A percentile compares a stretch with the other conserved stretches of the same genome.
Conservation (phyloP, 192 early-diverging fungal genomes). For the Coemansia sp. region DNA sequence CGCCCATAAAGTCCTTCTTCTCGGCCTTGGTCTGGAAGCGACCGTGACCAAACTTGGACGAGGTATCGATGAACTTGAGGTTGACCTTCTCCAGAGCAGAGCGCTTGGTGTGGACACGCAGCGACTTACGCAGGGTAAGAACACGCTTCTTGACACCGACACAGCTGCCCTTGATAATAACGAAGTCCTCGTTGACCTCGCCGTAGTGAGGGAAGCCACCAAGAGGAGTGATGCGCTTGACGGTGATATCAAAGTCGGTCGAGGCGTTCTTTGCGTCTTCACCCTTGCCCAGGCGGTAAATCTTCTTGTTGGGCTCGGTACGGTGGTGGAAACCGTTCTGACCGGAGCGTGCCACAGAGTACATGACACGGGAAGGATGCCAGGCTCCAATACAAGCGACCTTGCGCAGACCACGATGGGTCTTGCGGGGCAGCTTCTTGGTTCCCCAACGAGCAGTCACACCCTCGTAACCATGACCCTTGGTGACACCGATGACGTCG, state of each 20-base stretch:
- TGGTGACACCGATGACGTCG: conserved; percentile 97
- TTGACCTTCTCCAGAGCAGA: conserved; percentile 93
- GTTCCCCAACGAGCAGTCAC: conserved; percentile 99
- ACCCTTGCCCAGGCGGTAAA: conserved; percentile 96
- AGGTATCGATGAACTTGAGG: conserved; percentile 99
- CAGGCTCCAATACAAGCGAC: conserved; percentile 99
- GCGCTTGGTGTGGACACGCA: conserved; percentile 94
- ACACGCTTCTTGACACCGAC: conserved; percentile 97
- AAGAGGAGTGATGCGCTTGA: conserved; percentile 95
- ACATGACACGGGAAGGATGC: conserved; percentile 97
- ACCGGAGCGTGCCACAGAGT: conserved; percentile 99
- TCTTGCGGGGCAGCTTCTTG: conserved; percentile 99
- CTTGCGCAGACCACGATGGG: conserved; percentile 99
- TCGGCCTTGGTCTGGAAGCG: conserved; percentile 98
- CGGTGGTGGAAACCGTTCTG: conserved; percentile 99
- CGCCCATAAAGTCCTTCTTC: conserved; percentile 91
- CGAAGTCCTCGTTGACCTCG: conserved; percentile 95
- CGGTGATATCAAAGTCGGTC: conserved; percentile 96
- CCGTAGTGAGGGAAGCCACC: conserved; percentile 99
- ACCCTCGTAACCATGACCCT: conserved; percentile 99
- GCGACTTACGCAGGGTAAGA: conserved; percentile 97
- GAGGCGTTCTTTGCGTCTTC: conserved; percentile 78
- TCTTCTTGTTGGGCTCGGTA: conserved; percentile 99
- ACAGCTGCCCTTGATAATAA: conserved; percentile 98
- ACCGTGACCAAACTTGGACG: conserved; percentile 99